Percentiles rank a stretch among this genome's conserved stretches.
Evolutionary conservation across 2,329 filamentous ascomycete genomes (phyloP).

Genomic region (Ascochyta lentis): DNA sequence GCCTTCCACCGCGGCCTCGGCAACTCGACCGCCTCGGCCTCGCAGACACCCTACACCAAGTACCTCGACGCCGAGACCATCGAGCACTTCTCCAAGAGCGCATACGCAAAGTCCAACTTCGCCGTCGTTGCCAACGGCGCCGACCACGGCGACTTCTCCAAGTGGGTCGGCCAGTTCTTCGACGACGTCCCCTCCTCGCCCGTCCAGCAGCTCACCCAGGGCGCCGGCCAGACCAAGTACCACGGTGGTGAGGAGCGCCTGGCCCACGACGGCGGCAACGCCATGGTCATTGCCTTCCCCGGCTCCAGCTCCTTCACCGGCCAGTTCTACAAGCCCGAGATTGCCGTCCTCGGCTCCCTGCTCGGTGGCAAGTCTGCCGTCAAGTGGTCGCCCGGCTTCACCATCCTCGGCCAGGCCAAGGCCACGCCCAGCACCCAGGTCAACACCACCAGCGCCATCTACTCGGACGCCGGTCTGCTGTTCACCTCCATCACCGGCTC

Average conservation of each 20-base stretch:
- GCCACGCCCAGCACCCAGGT: constrained; percentile 71
- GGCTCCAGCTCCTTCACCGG: constrained; percentile 78
- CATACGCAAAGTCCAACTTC: constrained; percentile 89
- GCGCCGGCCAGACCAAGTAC: constrained; percentile 78
- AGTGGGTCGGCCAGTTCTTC: constrained; percentile 96
- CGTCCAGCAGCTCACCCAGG: constrained; percentile 57
- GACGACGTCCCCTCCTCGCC: constrained; percentile 65
- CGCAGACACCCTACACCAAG: constrained; percentile 74
- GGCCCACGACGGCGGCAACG: constrained; percentile 76
- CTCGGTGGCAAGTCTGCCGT: constrained; percentile 89
- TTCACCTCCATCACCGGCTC: constrained; percentile 80
- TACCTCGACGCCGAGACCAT: constrained; percentile 82
- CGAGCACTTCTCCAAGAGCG: constrained; percentile 75
- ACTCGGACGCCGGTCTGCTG: constrained; percentile 93
- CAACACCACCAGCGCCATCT: constrained; percentile 78
- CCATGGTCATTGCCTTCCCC: constrained; percentile 89
- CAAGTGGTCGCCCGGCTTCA: constrained; percentile 96
- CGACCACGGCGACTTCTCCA: constrained; percentile 74
- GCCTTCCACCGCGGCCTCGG: constrained; percentile 96
- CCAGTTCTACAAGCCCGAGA: constrained; percentile 84
- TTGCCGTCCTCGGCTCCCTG: constrained; percentile 83
- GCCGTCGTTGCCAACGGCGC: constrained; percentile 91
- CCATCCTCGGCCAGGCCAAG: constrained; percentile 80
- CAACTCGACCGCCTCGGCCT: constrained; percentile 74
- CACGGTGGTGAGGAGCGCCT: constrained; percentile 94